Evolutionary conservation across 805 yeast genomes (phyloP).

Genomic region (Ascoidea tarda): DNA sequence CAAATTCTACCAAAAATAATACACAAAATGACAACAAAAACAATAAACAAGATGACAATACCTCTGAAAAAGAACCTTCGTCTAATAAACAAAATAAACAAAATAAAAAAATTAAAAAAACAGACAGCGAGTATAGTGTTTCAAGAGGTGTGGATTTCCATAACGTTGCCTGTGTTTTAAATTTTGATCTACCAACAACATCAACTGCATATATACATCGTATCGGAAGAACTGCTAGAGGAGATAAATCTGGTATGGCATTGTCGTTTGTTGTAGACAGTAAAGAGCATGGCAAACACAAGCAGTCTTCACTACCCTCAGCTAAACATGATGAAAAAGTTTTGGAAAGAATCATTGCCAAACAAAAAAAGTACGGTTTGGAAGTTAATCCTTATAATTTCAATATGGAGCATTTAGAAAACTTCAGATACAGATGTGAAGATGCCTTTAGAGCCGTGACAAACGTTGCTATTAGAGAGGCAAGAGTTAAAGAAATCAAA

Average conservation of each 20-base stretch:
- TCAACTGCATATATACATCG: conserved; percentile 86
- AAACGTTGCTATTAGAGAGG: conserved; percentile 78
- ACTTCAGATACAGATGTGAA: conserved; percentile 91
- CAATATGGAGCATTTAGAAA: conserved; percentile 84
- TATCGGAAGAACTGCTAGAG: conserved; percentile 95
- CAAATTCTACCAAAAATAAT: conserved; percentile 14
- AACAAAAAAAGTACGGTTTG: conserved; percentile 60
- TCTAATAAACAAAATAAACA: conserved; percentile 11
- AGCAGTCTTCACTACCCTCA: conserved; percentile 52
- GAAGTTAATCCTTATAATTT: conserved; percentile 80
- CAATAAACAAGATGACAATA: conserved; percentile 13
- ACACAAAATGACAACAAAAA: conserved; percentile 9
- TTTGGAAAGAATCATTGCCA: conserved; percentile 57
- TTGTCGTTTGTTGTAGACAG: conserved; percentile 80
- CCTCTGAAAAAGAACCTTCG: conserved; percentile 5
- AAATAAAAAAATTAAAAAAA: conserved; percentile 17
- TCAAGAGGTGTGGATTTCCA: conserved; percentile 94
- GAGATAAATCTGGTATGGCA: conserved; percentile 91
- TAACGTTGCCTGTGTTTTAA: conserved; percentile 91
- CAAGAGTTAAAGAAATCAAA: conserved; percentile 79
- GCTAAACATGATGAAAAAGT: conserved; percentile 83
- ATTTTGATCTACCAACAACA: conserved; percentile 86
- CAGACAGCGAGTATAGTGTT: conserved; percentile 79
- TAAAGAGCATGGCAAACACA: conserved; percentile 82
- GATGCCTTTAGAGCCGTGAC: conserved; percentile 97